Conservation (phyloP, 352 stramenopile species). For the Phytophthora vignae region DNA sequence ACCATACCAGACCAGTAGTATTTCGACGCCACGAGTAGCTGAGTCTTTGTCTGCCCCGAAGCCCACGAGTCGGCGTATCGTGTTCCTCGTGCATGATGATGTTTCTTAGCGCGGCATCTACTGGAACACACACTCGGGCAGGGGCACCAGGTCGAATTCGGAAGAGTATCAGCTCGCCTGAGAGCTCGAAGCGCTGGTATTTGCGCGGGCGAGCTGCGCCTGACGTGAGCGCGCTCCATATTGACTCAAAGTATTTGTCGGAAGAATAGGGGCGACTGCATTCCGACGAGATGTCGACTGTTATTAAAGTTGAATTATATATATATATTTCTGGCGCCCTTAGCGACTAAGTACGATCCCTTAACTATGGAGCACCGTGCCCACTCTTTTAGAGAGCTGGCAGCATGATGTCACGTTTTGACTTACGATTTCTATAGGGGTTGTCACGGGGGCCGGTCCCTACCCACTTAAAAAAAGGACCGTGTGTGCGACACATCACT, state of each 20-base stretch:
- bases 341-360: too few relatives aligned
- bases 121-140: slow-evolving; percentile 4
- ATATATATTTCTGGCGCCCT: too few relatives aligned
- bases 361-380: too few relatives aligned
- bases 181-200: slow-evolving; percentile 4
- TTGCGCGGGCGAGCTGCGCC: neutral
- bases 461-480: too few relatives aligned
- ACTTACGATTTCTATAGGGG: too few relatives aligned
- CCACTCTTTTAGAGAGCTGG: too few relatives aligned
- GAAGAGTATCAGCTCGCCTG: neutral
- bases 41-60: neutral
- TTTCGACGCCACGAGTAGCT: slow-evolving; percentile 14
- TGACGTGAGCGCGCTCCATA: neutral
- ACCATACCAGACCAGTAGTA: slow-evolving; percentile 13
- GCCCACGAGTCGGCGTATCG: neutral
- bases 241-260: neutral
- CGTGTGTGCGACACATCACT: too few relatives aligned
- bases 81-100: slow-evolving; percentile 10
- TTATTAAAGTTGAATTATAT: slow-evolving; percentile 1
- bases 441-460: too few relatives aligned
- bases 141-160: slow-evolving; percentile 6
- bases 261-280: neutral
- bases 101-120: neutral
- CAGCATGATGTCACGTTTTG: too few relatives aligned
- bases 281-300: neutral